Percentiles rank a stretch among this genome's conserved stretches.
phyloP scores from a whole-genome alignment of 768 basidiomycete species.

The Amanita jacksonii region DNA sequence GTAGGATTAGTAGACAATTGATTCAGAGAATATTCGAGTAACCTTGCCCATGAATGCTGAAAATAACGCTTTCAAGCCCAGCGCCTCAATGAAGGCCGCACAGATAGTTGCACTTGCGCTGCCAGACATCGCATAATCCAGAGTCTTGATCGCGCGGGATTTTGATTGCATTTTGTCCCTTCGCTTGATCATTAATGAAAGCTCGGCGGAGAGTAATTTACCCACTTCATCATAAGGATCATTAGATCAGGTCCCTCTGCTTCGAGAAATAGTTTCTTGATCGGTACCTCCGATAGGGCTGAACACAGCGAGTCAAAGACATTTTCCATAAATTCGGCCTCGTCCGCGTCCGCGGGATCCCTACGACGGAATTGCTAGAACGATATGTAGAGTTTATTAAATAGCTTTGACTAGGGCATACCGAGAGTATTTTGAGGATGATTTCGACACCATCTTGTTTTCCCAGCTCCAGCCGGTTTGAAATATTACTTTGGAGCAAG shows the following conservation, averaged over 20 bases:
- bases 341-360: conserved; percentile 82
- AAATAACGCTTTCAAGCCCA: conserved; percentile 87
- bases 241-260: conserved; percentile 94
- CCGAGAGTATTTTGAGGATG: conserved; percentile 69
- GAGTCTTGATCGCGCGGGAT: conserved; percentile 79
- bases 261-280: conserved; percentile 76
- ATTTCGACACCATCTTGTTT: conserved; percentile 73
- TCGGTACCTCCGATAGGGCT: conserved; percentile 62
- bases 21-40: background rate
- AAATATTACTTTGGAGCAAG: conserved; percentile 63
- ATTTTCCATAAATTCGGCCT: conserved; percentile 98
- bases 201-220: background rate
- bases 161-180: conserved; percentile 80
- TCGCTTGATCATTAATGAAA: background rate
- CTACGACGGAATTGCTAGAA: conserved; percentile 76
- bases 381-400: conserved; percentile 1
- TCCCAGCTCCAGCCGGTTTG: conserved; percentile 61
- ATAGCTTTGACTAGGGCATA: too few relatives aligned
- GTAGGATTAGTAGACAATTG: background rate
- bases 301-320: conserved; percentile 88
- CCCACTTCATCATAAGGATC: conserved; percentile 96
- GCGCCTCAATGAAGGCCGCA: conserved; percentile 77
- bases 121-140: conserved; percentile 88
- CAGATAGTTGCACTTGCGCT: conserved; percentile 59
- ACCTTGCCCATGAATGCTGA: conserved; percentile 94